Evolutionary conservation across 2,329 filamentous ascomycete genomes (phyloP), one percentile per base, ranked within the genome.

Genomic region (Akanthomyces uredinophilus): DNA sequence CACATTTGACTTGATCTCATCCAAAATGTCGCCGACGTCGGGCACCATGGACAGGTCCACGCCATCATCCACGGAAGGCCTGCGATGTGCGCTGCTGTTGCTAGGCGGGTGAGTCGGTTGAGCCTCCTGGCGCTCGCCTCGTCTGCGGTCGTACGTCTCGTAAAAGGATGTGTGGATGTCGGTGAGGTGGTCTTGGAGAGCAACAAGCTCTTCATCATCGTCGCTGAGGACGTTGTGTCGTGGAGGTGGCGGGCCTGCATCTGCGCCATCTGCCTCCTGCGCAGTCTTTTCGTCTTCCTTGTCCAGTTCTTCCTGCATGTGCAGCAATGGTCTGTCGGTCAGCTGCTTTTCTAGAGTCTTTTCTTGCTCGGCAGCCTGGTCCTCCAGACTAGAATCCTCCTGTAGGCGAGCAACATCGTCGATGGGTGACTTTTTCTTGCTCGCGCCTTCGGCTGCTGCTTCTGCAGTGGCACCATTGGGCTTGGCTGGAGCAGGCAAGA

Each of bases 301-400:
- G 70, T 99, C 95, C 24, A 97, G 82, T 72, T 92, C 83, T 69
- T 96, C 90, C 74, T 99, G 95, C 77, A 96, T 89, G 71, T 95
- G 91, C n/a, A 96, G 78, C 32, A 99, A 77, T 0, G 95, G 95
- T 16, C 94, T 85, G 65, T 97, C 92, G 64, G 88, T 91, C 20
- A 98, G 83, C 74, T 99, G 95, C 64, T 92, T 91, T 70, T 93
- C 89, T 54, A 99, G 84, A 0, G 88, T 85, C 71, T 94, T 91
- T 69, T 95, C 91, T 72, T 98, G 94, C 69, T 95, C 90, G 65
- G 91, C 87, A 3, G 87, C 83, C 77, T 97, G 92, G 65, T 89
- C 81, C 70, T 91, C 85, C 2, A 95, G 78, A 46, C 88, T 79
- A 2, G 81, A 79, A 29, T 86, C 84, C 66, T 92, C 87, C 59